phyloP scores from a whole-genome alignment of 2,329 filamentous ascomycete genomes.

The Trichophyton schoenleinii region DNA sequence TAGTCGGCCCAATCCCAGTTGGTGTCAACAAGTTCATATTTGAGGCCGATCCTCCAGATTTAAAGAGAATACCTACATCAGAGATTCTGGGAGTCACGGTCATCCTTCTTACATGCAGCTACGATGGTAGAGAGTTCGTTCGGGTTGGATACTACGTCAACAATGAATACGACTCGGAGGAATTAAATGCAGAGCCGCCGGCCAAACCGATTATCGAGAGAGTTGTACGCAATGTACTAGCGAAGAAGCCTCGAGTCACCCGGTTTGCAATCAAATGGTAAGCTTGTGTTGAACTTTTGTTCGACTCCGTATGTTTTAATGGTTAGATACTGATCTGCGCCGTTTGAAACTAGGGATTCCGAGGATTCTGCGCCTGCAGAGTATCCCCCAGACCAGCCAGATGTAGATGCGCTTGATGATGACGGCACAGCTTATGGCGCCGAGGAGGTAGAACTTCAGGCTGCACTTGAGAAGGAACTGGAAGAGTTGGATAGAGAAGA shows the following conservation, averaged over 20 bases:
- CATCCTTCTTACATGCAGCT: conserved; percentile 88
- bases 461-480: conserved; percentile 44
- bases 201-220: conserved; percentile 86
- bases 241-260: conserved; percentile 94
- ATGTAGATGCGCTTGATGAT: conserved; percentile 75
- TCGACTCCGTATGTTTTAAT: not conserved
- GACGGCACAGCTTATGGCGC: conserved; percentile 78
- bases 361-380: conserved; percentile 92
- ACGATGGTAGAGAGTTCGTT: conserved; percentile 92
- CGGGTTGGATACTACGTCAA: conserved; percentile 99
- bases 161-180: conserved; percentile 93
- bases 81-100: conserved; percentile 97
- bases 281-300: conserved; percentile 16
- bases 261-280: conserved; percentile 98
- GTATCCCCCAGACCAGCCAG: conserved; percentile 93
- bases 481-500: conserved; percentile 36
- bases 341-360: conserved; percentile 58
- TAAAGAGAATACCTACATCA: conserved; percentile 77
- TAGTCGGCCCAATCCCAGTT: conserved; percentile 93
- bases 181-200: conserved; percentile 77
- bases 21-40: conserved; percentile 99
- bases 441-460: conserved; percentile 68
- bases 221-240: conserved; percentile 80
- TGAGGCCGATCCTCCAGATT: conserved; percentile 85
- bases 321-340: conserved; percentile 12